phyloP scores from a whole-genome alignment of 164 flowering plant species.

The Litsea cubeba region DNA sequence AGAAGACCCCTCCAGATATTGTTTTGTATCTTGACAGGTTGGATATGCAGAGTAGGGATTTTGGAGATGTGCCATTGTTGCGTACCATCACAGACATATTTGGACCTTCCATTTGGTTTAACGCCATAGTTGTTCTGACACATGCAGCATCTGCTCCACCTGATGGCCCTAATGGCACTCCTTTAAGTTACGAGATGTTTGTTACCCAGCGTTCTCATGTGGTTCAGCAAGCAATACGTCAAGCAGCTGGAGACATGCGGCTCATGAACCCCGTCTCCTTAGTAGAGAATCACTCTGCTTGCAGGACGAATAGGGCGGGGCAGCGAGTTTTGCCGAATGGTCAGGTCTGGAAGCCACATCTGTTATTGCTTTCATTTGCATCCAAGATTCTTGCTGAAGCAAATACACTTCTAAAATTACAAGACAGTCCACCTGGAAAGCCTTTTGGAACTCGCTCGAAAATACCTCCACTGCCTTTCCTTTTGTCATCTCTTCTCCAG shows the following conservation, averaged over 20 bases:
- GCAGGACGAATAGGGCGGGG: slow-evolving; percentile 94
- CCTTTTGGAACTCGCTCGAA: slow-evolving; percentile 63
- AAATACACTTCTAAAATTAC: slow-evolving; percentile 77
- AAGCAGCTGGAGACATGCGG: slow-evolving; percentile 97
- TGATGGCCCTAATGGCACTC: slow-evolving; percentile 89
- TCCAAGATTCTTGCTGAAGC: slow-evolving; percentile 97
- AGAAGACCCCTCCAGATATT: slow-evolving; percentile 92
- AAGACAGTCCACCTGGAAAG: slow-evolving; percentile 80
- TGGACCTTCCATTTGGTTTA: slow-evolving; percentile 94
- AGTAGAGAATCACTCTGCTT: slow-evolving; percentile 95
- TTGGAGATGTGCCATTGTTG: slow-evolving; percentile 79
- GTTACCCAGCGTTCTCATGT: slow-evolving; percentile 92
- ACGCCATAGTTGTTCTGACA: slow-evolving; percentile 91
- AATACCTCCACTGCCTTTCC: slow-evolving; percentile 82
- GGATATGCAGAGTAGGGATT: slow-evolving; percentile 90
- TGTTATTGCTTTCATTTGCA: slow-evolving; percentile 90
- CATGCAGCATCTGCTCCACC: slow-evolving; percentile 99
- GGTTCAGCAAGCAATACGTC: slow-evolving; percentile 94
- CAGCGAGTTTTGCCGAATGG: slow-evolving; percentile 99
- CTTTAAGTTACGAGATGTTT: slow-evolving; percentile 93
- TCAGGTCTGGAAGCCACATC: slow-evolving; percentile 97
- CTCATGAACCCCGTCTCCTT: slow-evolving; percentile 96
- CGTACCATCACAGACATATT: slow-evolving; percentile 81
- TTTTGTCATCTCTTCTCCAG: slow-evolving; percentile 86
- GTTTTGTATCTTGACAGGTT: slow-evolving; percentile 91